Evolutionary conservation across 306 rosid species (phyloP).

Genomic region (Medicago ruthenica): DNA sequence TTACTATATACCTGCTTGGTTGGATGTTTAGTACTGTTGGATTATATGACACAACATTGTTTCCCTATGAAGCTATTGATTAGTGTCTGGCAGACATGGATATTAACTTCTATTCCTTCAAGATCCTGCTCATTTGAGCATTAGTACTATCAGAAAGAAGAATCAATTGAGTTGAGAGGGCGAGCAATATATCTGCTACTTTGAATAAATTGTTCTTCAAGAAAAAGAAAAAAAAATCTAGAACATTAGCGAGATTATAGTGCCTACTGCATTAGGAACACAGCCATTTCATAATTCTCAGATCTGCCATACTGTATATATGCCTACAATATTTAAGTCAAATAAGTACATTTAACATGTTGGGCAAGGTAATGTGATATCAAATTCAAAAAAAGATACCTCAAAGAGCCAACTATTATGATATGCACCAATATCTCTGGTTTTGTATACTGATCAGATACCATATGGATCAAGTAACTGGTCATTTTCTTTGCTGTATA

Average conservation of each 20-base stretch:
- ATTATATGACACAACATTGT: no score
- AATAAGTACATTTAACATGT: no score
- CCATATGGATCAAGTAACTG: neutral
- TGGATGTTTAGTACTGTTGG: no score
- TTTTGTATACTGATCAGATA: neutral
- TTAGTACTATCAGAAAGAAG: neutral
- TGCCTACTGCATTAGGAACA: neutral
- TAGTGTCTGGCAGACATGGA: neutral
- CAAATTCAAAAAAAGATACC: neutral
- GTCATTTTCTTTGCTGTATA: neutral
- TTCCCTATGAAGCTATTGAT: no score
- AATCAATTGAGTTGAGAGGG: neutral
- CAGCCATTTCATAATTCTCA: neutral
- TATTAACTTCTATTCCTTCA: constrained; percentile 2
- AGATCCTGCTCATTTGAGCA: neutral
- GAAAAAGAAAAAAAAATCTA: neutral
- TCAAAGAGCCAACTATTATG: no score
- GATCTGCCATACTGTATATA: neutral
- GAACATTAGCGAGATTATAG: neutral
- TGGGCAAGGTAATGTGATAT: no score
- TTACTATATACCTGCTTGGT: no score
- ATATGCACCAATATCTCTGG: neutral
- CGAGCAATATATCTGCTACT: neutral
- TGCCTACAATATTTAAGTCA: neutral
- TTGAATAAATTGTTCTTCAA: neutral